Evolutionary conservation across 306 rosid genomes (phyloP), one percentile per base, ranked within the genome.

Genomic region (Ormosia emarginata): DNA sequence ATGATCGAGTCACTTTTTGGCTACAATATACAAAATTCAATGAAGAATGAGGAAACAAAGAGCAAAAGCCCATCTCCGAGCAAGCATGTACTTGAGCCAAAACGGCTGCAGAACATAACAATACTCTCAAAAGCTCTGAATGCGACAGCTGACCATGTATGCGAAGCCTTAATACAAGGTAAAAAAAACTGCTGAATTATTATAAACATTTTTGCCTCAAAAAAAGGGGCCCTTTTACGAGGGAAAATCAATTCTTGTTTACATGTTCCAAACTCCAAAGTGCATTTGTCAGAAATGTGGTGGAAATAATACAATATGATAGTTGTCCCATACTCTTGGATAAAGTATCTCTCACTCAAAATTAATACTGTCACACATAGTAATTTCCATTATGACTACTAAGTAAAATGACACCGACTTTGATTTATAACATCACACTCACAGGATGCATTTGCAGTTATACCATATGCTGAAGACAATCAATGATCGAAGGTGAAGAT

Each of bases 1-100:
- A 96, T 96, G 98, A 96, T 96, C 7, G 97, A 96, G 84, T 93
- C 99, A 50, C 97, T 96, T 68, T 96, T 96, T 53, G 99, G 99
- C 30, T 96, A 96, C 93, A 92, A 92, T 81, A 86, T 92, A 53
- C 97, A 91, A 74, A 87, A 78, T 79, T 62, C 97, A 32, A 82
- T 92, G 77, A 93, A 91, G 84, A 91, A 85, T 74, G 99, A 94
- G 0, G 99, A 92, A 82, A 55, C 87, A 56, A 96, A 90, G 80
- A 91, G 94, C 83, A 95, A 95, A 83, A 96, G 79, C 66, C 98
- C 99, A 29, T 95, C 98, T 32, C 99, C 98, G 75, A 88, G 94
- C 85, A 92, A 93, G 85, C 94, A 96, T 89, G 88, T 96, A 10
- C 95, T 96, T 10, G 99, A 96, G 81, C 98, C 99, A 44, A 96